Conservation (phyloP, 139 green algal species). For the Coccomyxa sp. region DNA sequence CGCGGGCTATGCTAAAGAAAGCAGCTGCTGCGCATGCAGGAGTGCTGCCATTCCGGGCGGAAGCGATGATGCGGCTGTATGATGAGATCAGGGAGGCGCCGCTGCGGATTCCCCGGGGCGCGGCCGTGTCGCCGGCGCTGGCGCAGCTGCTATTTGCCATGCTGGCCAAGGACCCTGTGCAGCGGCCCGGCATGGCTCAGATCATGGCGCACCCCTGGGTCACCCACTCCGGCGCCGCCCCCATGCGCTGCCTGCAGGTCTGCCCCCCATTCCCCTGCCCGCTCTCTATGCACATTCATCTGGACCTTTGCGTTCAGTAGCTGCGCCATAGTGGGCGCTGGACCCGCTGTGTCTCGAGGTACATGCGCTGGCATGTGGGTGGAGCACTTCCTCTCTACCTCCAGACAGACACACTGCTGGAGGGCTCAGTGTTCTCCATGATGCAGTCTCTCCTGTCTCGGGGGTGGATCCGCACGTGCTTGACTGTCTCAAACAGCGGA, state of each 20-base stretch:
- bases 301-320: too few species aligned
- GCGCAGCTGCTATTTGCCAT: constrained; percentile 47
- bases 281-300: not conserved
- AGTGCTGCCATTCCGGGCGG: constrained; percentile 44
- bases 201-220: constrained; percentile 50
- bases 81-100: constrained; percentile 8
- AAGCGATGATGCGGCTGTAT: constrained; percentile 31
- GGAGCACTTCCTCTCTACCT: too few species aligned
- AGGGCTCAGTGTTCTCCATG: too few species aligned
- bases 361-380: too few species aligned
- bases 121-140: constrained; percentile 15
- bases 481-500: too few species aligned
- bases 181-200: constrained; percentile 30
- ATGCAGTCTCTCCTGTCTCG: too few species aligned
- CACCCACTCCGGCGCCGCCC: constrained; percentile 4
- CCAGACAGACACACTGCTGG: too few species aligned
- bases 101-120: not conserved
- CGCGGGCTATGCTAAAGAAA: too few species aligned
- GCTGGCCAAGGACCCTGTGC: constrained; percentile 56
- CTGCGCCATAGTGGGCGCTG: too few species aligned
- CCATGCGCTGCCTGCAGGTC: constrained; percentile 14
- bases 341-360: too few species aligned
- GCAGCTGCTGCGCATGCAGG: not conserved
- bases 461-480: too few species aligned
- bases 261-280: not conserved